Evolutionary conservation across 805 yeast species (phyloP), one percentile per base, ranked within the genome.

Genomic region (Yamadazyma insecticola): DNA sequence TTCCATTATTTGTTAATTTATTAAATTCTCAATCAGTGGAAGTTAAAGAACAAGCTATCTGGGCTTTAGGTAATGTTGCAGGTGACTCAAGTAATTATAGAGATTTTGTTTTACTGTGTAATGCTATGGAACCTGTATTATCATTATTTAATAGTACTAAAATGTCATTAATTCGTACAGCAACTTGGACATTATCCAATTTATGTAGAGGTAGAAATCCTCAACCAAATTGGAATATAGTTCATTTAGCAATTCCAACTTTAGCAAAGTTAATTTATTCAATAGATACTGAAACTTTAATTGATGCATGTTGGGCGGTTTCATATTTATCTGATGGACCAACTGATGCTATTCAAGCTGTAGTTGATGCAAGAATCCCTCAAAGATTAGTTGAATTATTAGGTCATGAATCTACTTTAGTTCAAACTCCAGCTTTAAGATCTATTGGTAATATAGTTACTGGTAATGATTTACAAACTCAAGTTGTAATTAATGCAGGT

Each of bases 51-150:
- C 98, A 92, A 66, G 97, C 97, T 10, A 90, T 92, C 47, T 92
- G 98, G 98, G 97, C 98, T 17, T 70, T 92, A 45, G 98, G 98
- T 63, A 92, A 92, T 57, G 96, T 92, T 57, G 97, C 98, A 16
- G 98, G 98, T 60, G 98, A 92, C 57, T 86, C 96, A 11, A 74
- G 96, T 6, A 67, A 72, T 24, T 87, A 78, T 70, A 80, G 98
- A 66, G 97, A 92, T 64, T 81, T 73, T 48, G 97, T 92, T 26
- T 70, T 92, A 46, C 63, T 72, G 25, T 81, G 87, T 48, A 80
- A 82, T 42, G 97, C 97, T 15, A 83, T 92, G 83, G 80, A 75
- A 41, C 96, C 96, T 6, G 82, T 92, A 36, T 70, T 92, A 49
- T 67, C 76, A 7, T 66, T 92, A 40, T 83, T 92, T 63, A 76